Evolutionary conservation across 192 early-diverging fungal species (phyloP), one percentile per base, ranked within the genome.

Genomic region (Pilaira anomala): DNA sequence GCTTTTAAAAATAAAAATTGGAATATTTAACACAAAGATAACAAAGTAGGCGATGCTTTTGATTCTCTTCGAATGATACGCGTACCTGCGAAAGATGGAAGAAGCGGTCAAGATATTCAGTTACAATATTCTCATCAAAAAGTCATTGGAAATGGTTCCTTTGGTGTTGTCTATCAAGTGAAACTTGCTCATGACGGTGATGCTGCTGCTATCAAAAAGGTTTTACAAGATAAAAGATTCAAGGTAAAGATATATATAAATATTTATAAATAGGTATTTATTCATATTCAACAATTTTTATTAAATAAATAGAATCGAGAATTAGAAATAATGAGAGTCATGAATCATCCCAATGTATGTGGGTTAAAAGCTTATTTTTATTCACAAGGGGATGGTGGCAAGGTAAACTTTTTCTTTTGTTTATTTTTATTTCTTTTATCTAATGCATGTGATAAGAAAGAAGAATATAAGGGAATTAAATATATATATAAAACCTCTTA

Each of bases 121-220:
- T 85, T 98, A 26, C 81, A 86, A 21, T 98, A 96, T 75, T 88
- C 91, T 21, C 90, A 95, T 70, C 89, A 87, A 73, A 95, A 94
- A 73, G 88, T 97, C 21, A 86, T 96, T 44, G 97, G 97, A 67
- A 97, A 96, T 69, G 97, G 97, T 13, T 95, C 93, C 12, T 98
- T 98, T 78, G 97, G 97, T 42, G 95, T 98, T 11, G 97, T 98
- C 22, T 96, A 90, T 73, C 94, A 96, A 76, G 97, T 94, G 19
- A 92, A 93, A 74, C 73, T 97, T 26, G 74, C 92, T 40, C 80
- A 87, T 60, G 83, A 80, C 42, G 81, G 83, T 48, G 91, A 97
- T 65, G 82, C 84, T 41, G 88, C 86, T 22, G 97, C 97, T 51
- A 95, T 98, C 63, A 98, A 98, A 80, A 97, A 97, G 75, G 97